Conservation (phyloP, 108 stramenopile genomes). For the Heterococcus sp. region DNA sequence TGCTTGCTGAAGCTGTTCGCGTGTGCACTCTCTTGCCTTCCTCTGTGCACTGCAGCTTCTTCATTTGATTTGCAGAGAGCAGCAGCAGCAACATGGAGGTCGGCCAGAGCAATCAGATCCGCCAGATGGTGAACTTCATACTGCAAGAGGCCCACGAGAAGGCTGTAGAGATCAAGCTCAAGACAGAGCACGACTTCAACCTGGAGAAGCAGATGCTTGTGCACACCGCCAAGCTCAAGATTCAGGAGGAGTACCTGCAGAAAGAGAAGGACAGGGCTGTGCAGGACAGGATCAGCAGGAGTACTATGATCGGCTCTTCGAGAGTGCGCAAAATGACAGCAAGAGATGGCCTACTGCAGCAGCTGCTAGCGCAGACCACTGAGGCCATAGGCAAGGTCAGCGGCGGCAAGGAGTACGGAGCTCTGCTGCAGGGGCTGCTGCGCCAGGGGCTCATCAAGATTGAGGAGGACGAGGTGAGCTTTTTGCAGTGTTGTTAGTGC, state of each 20-base stretch:
- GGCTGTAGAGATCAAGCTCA: conserved; percentile 95
- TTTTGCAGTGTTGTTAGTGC: too few relatives aligned
- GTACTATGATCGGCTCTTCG: conserved; percentile 86
- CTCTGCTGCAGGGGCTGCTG: conserved; percentile 87
- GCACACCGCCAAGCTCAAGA: conserved; percentile 91
- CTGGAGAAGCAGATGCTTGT: conserved; percentile 98
- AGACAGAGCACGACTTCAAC: conserved; percentile 93
- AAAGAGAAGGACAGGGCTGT: conserved; percentile 93
- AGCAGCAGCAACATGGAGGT: conserved; percentile 21
- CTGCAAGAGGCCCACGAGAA: conserved; percentile 97
- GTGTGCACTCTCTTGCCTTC: conserved; percentile 24
- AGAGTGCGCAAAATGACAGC: conserved; percentile 96
- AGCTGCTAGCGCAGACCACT: not conserved
- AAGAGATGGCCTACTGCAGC: conserved; percentile 80
- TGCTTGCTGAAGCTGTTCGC: too few relatives aligned
- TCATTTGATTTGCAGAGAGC: not conserved
- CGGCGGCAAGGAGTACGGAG: conserved; percentile 71
- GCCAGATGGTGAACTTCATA: conserved; percentile 71
- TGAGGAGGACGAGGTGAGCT: conserved; percentile 83
- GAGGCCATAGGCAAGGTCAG: conserved; percentile 5
- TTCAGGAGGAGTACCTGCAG: conserved; percentile 87
- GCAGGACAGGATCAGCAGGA: conserved; percentile 81
- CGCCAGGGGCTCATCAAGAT: conserved; percentile 98
- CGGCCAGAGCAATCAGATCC: conserved; percentile 57
- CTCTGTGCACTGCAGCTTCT: not conserved